Conservation (phyloP, 768 basidiomycete species). For the Myochromella boudieri region DNA sequence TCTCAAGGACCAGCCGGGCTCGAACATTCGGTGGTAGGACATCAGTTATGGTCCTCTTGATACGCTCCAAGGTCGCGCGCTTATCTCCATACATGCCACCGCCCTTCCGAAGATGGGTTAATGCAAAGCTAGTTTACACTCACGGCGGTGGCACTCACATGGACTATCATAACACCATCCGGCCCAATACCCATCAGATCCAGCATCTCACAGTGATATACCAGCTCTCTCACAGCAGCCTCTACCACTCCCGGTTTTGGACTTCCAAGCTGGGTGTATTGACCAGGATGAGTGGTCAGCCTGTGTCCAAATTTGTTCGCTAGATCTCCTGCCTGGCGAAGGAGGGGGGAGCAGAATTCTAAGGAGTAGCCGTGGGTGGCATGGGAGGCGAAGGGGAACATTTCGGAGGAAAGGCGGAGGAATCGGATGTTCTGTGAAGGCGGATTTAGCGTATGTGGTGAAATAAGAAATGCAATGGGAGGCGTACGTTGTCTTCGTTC, state of each 20-base stretch:
- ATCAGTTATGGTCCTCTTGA: constrained; percentile 66
- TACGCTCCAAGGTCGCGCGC: constrained; percentile 60
- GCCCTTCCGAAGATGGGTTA: constrained; percentile 57
- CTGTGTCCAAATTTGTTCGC: constrained; percentile 74
- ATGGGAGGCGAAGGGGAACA: constrained; percentile 94
- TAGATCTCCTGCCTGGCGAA: constrained; percentile 59
- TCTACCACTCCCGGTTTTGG: constrained; percentile 74
- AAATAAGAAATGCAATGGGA: neutral
- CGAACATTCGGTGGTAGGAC: constrained; percentile 64
- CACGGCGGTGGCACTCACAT: constrained; percentile 40
- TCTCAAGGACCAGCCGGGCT: constrained; percentile 83
- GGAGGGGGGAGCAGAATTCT: constrained; percentile 61
- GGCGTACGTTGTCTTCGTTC: constrained; percentile 80
- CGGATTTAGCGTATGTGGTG: neutral
- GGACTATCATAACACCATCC: constrained; percentile 90
- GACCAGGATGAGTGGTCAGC: constrained; percentile 87
- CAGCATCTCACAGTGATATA: constrained; percentile 88
- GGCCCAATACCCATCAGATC: constrained; percentile 77
- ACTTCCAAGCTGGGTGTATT: constrained; percentile 81
- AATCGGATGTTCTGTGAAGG: constrained; percentile 67
- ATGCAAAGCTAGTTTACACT: constrained; percentile 5
- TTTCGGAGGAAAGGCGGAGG: constrained; percentile 84
- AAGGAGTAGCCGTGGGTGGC: constrained; percentile 77
- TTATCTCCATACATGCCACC: constrained; percentile 88
- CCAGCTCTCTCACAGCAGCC: constrained; percentile 76